These are phyloP conservation scores for Amanita rimosa DNA, from an alignment of 768 basidiomycete genomes.

Conservation along the genomic window DNA sequence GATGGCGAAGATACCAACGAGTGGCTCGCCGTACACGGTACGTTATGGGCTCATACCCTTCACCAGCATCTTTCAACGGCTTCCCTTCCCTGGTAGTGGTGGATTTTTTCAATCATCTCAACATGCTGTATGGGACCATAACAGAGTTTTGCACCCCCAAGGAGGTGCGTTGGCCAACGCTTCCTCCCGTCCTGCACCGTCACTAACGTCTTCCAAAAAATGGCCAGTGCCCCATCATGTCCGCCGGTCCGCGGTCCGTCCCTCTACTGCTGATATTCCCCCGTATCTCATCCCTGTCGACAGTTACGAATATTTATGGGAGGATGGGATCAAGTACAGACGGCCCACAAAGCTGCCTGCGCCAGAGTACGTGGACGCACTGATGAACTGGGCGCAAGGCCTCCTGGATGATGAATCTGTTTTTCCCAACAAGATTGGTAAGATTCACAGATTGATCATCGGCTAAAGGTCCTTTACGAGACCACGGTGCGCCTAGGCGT, in stretches of 20 bases:
- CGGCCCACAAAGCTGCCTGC: constrained; percentile 90
- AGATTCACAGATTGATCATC: constrained; percentile 1
- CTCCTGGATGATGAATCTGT: constrained; percentile 85
- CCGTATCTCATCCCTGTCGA: neutral
- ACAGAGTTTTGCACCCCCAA: constrained; percentile 96
- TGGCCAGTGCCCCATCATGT: constrained; percentile 86
- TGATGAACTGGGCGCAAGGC: constrained; percentile 98
- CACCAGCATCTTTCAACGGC: neutral
- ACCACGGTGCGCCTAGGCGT: constrained; percentile 52
- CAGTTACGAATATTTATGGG: constrained; percentile 94
- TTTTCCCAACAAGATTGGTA: constrained; percentile 95
- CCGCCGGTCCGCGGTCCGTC: constrained; percentile 80
- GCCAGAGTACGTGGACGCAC: constrained; percentile 91
- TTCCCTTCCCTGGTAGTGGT: constrained; percentile 68
- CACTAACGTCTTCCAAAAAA: constrained; percentile 3
- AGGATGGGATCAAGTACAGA: constrained; percentile 80
- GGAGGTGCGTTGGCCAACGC: constrained; percentile 58
- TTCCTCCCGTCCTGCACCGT: constrained; percentile 3
- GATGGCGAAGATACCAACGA: constrained; percentile 97
- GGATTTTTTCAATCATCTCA: constrained; percentile 99
- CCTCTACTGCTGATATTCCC: neutral
- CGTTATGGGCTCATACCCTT: neutral
- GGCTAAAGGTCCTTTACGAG: neutral
- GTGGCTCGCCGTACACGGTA: constrained; percentile 99
- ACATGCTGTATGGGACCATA: constrained; percentile 97